Evolutionary conservation across 176 grass and related monocot species (phyloP), one percentile per base, ranked within the genome.

Genomic region (Cenchrus americanus): DNA sequence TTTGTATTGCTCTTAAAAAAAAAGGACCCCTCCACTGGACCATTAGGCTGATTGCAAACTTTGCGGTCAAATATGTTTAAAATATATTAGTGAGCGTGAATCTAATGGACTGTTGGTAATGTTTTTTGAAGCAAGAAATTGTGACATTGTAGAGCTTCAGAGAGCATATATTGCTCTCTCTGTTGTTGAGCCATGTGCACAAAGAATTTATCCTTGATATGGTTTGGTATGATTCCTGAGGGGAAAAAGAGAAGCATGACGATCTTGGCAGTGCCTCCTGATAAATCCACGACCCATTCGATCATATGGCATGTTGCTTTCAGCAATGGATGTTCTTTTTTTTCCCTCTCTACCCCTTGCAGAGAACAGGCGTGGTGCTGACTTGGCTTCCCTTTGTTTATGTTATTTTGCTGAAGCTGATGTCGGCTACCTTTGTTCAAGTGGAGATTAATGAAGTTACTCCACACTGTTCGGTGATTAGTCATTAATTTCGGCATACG

Each of bases 381-480:
- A 77, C 6, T 58, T 81, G 77, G 62, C 49, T n/a, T 23, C 47
- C 10, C 41, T 66, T 42, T 58, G 11, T 55, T 21, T 40, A 23
- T 48, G 30, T 34, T 55, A 55, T 42, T 63, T 47, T 80, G 37
- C 59, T 48, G 46, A 54, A n/a, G 58, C 58, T 86, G 55, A 65
- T 44, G 76, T 73, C 58, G 44, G 46, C 68, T 8, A n/a, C 58
- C 21, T 10, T 44, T 47, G 69, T 67, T 37, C 49, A 80, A 58
- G 69, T 59, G 52, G 78, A 58, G 22, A 79, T 79, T 62, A 32
- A 15, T 34, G 53, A 75, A 75, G 40, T 37, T 81, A 7, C 12
- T 44, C 40, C 55, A 69, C 40, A 22, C 37, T 43, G 71, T 21
- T 30, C 14, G 48, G 19, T 53, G 47, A 42, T 14, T 4, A 53